Base-by-base conservation (phyloP, 129 eudicot species). In the Silybum marianum region DNA sequence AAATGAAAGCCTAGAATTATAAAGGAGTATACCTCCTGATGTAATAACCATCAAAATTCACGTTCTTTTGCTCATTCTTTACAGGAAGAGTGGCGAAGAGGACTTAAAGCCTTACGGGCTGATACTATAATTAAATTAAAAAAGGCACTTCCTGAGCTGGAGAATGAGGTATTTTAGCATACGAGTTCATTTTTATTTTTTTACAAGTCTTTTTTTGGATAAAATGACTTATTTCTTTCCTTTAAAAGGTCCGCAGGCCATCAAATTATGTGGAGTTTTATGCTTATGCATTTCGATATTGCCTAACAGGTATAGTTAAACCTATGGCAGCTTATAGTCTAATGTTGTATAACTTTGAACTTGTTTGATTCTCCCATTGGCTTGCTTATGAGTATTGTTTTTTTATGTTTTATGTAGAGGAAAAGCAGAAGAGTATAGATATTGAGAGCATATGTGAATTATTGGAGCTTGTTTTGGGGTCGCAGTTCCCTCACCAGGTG, bases 1-100 rank as follows among this genome's bases (percentile, higher is more conserved):
- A 6, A 34, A 76, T 76, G 51, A 34, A 62, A 58, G 13, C 58
- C 60, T 62, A 4, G 72, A 73, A 73, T 6, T 0, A 5, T 19
- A 40, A 5, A 42, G 36, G 40, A 73, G 7, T 19, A 24, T 42
- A 28, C 65, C 13, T 5, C 78, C 66, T 75, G 79, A 18, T 75
- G 79, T 46, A 58, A 65, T 77, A 25, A 39, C 32, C 40, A 40
- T 66, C 5, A 3, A 72, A 80, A 62, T 62, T 62, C 22, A 22
- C 38, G 75, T 40, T 78, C 23, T 19, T 78, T 26, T 19, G 0
- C 34, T 77, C 66, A 74, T 84, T 65, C 7, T 83, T 38, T 30
- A 77, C 71, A 95, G 99, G 98, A 95, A 72, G 99, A 95, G 84
- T 95, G 99, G 99, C 89, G 99, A 65, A 87, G 83, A 84, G 98